A percentile compares a stretch with the other conserved stretches of the same genome.
Evolutionary conservation across 352 stramenopile genomes (phyloP).

Genomic region (Globisporangium orthogonon): DNA sequence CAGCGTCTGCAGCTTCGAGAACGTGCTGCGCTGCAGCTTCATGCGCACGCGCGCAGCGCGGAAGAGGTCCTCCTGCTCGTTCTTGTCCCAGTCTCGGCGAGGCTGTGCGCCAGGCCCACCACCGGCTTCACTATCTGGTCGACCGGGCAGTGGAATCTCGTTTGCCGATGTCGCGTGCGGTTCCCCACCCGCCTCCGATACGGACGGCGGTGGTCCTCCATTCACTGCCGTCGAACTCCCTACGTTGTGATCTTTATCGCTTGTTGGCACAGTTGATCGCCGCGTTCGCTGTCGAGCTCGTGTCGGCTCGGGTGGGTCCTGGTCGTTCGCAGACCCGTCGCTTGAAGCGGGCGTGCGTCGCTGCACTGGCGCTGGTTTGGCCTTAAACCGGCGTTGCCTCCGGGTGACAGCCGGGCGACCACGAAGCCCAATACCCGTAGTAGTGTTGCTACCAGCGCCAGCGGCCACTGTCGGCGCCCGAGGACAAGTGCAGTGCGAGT

Average conservation of each 20-base stretch:
- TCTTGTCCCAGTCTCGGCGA: conserved; percentile 26
- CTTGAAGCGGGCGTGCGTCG: conserved; percentile 13
- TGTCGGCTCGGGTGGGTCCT: conserved; percentile 1
- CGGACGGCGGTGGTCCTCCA: too few species aligned
- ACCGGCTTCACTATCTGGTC: conserved; percentile 8
- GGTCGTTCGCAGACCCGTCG: conserved; percentile 5
- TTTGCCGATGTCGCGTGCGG: too few species aligned
- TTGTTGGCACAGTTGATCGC: not conserved
- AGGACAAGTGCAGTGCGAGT: conserved; percentile 32
- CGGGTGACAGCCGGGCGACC: conserved; percentile 12
- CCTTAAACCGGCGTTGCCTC: conserved; percentile 31
- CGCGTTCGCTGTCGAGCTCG: not conserved
- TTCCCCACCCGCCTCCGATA: not conserved
- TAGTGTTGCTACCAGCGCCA: not conserved
- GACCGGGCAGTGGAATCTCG: not conserved
- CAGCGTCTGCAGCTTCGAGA: conserved; percentile 27
- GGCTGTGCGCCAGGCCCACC: conserved; percentile 2
- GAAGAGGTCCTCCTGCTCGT: conserved; percentile 75
- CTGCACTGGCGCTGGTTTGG: conserved; percentile 26
- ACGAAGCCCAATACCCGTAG: conserved; percentile 7
- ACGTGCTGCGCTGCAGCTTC: conserved; percentile 63
- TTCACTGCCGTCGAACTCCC: too few species aligned
- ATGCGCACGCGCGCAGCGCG: conserved; percentile 66
- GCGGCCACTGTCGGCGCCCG: conserved; percentile 6
- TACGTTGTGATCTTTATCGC: not conserved